Evolutionary conservation across 2,329 filamentous ascomycete genomes (phyloP).

Genomic region (Blastomyces silverae): DNA sequence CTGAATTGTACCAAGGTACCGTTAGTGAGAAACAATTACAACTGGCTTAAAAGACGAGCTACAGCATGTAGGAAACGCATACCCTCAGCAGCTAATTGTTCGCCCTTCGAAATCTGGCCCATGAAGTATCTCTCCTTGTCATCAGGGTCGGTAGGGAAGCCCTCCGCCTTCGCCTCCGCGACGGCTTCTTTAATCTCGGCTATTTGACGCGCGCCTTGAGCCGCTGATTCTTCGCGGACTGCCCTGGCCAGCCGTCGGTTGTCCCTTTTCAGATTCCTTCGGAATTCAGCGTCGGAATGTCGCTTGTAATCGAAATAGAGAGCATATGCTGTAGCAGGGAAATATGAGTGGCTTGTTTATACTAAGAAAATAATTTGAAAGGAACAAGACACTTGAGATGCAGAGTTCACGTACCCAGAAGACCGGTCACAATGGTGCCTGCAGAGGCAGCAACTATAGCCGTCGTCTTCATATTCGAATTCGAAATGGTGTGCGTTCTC

Average conservation of each 20-base stretch:
- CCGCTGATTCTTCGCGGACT: slow-evolving; percentile 45
- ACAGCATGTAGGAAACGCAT: slow-evolving; percentile 33
- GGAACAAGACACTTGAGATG: slow-evolving; percentile 2
- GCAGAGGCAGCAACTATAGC: slow-evolving; percentile 53
- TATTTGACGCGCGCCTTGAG: slow-evolving; percentile 44
- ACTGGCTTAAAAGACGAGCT: background rate
- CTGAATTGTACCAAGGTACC: slow-evolving; percentile 23
- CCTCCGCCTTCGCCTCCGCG: slow-evolving; percentile 77
- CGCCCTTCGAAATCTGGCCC: slow-evolving; percentile 84
- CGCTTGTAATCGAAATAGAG: slow-evolving; percentile 61
- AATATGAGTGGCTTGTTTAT: slow-evolving; percentile 17
- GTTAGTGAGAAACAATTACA: background rate
- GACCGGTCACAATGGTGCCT: slow-evolving; percentile 53
- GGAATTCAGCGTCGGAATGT: slow-evolving; percentile 57
- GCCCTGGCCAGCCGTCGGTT: slow-evolving; percentile 43
- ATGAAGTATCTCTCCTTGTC: slow-evolving; percentile 97
- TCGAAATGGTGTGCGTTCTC: background rate
- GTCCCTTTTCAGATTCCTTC: slow-evolving; percentile 50
- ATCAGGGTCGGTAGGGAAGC: slow-evolving; percentile 82
- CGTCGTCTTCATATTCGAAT: slow-evolving; percentile 44
- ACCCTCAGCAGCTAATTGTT: slow-evolving; percentile 63
- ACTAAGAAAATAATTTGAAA: background rate
- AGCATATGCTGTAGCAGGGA: slow-evolving; percentile 48
- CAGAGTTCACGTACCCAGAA: slow-evolving; percentile 42
- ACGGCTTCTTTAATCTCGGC: slow-evolving; percentile 68